Evolutionary conservation across 1,284 basidiomycete genomes (phyloP).

Genomic region (Boletellus deceptivus): DNA sequence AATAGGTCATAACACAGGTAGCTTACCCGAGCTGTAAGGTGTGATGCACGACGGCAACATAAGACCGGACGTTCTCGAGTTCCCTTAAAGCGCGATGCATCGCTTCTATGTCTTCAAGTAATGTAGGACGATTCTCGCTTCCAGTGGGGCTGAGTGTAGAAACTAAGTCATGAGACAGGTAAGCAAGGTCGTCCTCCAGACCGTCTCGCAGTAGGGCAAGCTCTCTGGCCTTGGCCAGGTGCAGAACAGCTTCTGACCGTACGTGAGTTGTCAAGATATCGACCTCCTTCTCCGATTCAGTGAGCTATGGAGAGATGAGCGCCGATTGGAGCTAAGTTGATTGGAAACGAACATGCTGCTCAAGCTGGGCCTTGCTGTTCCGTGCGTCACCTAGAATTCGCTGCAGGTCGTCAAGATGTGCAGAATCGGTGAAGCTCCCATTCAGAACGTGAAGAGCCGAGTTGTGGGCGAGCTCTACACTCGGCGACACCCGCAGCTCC

Average conservation of each 20-base stretch:
- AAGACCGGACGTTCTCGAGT: conserved; percentile 70
- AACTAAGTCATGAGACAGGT: conserved; percentile 65
- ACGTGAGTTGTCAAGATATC: conserved; percentile 46
- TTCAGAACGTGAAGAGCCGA: conserved; percentile 48
- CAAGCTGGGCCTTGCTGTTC: conserved; percentile 37
- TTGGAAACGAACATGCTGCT: conserved; percentile 41
- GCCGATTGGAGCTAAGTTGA: conserved; percentile 19
- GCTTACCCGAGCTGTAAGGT: conserved; percentile 72
- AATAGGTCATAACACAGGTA: conserved; percentile 10
- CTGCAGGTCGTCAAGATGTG: conserved; percentile 48
- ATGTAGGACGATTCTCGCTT: conserved; percentile 49
- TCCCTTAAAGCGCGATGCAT: conserved; percentile 72
- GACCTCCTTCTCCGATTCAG: conserved; percentile 48
- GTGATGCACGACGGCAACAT: conserved; percentile 72
- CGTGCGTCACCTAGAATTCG: conserved; percentile 38
- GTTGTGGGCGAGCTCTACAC: conserved; percentile 39
- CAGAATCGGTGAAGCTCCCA: conserved; percentile 42
- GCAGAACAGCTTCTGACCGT: conserved; percentile 40
- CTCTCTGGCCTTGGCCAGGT: conserved; percentile 65
- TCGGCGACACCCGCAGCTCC: conserved; percentile 48
- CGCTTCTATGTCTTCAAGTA: conserved; percentile 79
- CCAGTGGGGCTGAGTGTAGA: conserved; percentile 47
- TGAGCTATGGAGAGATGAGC: conserved; percentile 55
- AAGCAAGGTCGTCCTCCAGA: conserved; percentile 71
- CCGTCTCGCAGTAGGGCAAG: conserved; percentile 74